These are phyloP conservation scores for Chaetomium strumarium DNA, from an alignment of 2,329 filamentous ascomycete genomes.

Conservation along the genomic window DNA sequence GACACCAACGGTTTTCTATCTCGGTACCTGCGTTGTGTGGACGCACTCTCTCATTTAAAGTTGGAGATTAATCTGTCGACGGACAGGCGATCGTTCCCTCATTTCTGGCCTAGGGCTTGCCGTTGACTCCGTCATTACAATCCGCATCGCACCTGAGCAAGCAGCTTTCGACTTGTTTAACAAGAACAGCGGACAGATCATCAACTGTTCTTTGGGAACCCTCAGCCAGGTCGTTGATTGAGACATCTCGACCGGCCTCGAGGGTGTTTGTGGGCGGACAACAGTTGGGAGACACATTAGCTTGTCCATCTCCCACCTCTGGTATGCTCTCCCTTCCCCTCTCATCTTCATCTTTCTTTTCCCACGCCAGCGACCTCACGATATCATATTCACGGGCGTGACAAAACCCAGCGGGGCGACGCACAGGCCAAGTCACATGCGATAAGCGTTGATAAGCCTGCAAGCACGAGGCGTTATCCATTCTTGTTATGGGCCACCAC, in stretches of 20 bases:
- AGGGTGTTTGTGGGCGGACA: conserved; percentile 30
- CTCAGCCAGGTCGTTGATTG: conserved; percentile 22
- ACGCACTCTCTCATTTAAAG: conserved; percentile 27
- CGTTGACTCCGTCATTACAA: conserved; percentile 14
- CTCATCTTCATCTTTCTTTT: conserved; percentile 2
- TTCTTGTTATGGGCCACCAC: no score
- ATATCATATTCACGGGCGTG: background rate
- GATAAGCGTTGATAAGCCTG: background rate
- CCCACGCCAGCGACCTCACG: background rate
- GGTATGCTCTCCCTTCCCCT: conserved; percentile 41
- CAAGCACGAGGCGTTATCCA: background rate
- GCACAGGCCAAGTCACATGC: background rate
- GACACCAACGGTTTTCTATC: conserved; percentile 13
- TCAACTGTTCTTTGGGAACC: conserved; percentile 7
- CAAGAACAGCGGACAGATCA: conserved; percentile 16
- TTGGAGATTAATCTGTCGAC: conserved; percentile 24
- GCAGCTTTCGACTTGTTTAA: conserved; percentile 10
- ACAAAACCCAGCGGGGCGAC: no score
- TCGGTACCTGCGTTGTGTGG: conserved; percentile 25
- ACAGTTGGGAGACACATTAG: conserved; percentile 83
- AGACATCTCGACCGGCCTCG: conserved; percentile 30
- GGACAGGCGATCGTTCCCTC: conserved; percentile 24
- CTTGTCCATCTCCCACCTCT: conserved; percentile 89
- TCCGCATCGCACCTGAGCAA: background rate
- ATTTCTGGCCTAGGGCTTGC: conserved; percentile 25